Evolutionary conservation across 768 basidiomycete genomes (phyloP), one percentile per base, ranked within the genome.

Genomic region (Megacollybia marginata): DNA sequence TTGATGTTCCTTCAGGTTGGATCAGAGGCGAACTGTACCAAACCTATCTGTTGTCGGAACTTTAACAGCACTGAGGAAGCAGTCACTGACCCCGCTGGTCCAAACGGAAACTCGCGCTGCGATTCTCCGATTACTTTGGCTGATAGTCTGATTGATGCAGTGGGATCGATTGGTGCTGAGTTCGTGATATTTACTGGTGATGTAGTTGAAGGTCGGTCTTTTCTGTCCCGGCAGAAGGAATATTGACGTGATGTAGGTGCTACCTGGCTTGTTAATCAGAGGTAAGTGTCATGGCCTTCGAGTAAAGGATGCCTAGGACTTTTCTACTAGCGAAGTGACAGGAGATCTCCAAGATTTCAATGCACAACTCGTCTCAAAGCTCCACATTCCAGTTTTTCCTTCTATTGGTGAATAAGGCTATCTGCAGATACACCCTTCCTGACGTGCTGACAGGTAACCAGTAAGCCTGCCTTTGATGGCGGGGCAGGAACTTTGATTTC

Each of bases 131-230:
- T 68, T 1, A 56, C 59, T 1, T 65, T 84, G 28, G 72, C 72
- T 0, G 68, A 75, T n/a, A 76, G 73, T 35, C 73, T 81, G 74
- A 63, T 82, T 4, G 57, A 62, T 11, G 69, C 71, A 13, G 68
- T 76, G 10, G 63, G 73, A 33, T 48, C 57, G 5, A 55, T 65
- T 36, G 62, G 65, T n/a, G 69, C 68, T 12, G 58, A 61, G 9
- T 82, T 80, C 58, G 71, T 76, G 5, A 73, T 85, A 32, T 83
- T 83, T 55, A 85, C 82, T 4, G 83, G 82, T 8, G 82, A 83
- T 57, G 76, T 82, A 6, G 72, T 82, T 4, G 80, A 82, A 63
- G 75, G 80, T 78, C 60, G 48, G 36, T 16, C 34, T 45, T 31
- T 11, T n/a, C 2, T 28, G 23, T 28, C 23, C 23, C 4, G 23